Conservation (phyloP, 176 grass and related monocot genomes). For the Eleusine indica region DNA sequence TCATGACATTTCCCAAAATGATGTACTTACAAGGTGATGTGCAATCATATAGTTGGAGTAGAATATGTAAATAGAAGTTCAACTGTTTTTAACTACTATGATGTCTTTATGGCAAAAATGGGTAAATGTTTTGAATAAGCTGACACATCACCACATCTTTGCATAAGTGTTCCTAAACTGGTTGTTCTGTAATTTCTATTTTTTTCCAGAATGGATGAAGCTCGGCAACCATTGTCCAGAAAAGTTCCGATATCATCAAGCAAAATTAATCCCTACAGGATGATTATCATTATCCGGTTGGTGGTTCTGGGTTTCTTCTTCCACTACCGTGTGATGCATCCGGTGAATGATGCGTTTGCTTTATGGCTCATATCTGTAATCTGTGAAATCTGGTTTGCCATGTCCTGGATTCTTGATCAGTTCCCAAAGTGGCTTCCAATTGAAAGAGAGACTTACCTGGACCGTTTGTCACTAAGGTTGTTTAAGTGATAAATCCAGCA, state of each 20-base stretch:
- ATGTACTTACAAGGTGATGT: neutral
- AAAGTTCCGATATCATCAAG: conserved; percentile 85
- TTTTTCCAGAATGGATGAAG: conserved; percentile 88
- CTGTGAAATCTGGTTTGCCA: conserved; percentile 95
- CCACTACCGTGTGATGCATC: conserved; percentile 87
- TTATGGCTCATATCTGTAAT: conserved; percentile 97
- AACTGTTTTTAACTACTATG: conserved; percentile 14
- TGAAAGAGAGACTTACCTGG: conserved; percentile 91
- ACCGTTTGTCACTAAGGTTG: conserved; percentile 83
- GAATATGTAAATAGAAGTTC: neutral
- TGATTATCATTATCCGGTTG: conserved; percentile 91
- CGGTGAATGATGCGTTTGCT: conserved; percentile 75
- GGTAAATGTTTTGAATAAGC: neutral
- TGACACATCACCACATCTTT: neutral
- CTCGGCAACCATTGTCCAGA: conserved; percentile 81
- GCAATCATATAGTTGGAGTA: neutral
- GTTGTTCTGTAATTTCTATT: conserved; percentile 29
- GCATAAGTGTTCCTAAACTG: neutral
- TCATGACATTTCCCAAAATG: conserved; percentile 8
- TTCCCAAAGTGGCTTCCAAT: conserved; percentile 98
- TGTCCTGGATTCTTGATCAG: conserved; percentile 98
- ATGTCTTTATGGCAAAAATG: neutral
- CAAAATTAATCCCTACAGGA: conserved; percentile 88
- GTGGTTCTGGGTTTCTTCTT: conserved; percentile 96
- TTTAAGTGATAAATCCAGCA: conserved; percentile 37